phyloP scores from a whole-genome alignment of 257 asterid genomes.

The Vinca minor region DNA sequence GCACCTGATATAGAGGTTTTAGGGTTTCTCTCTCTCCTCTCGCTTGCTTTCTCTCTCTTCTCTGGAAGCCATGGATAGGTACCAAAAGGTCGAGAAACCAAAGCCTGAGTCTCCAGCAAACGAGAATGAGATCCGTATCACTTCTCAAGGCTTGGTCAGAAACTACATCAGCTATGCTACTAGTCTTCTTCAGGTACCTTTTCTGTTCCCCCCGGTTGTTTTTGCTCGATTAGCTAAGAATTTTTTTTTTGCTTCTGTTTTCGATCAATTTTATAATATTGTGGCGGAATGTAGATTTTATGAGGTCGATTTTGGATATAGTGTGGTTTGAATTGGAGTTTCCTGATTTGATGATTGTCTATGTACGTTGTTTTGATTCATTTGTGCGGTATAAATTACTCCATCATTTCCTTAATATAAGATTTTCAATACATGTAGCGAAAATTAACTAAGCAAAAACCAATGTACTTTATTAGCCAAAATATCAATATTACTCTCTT shows the following conservation, averaged over 20 bases:
- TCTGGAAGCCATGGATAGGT: slow-evolving; percentile 71
- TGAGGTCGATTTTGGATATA: not conserved
- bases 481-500: no score
- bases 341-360: not conserved
- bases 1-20: slow-evolving; percentile 8
- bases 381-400: not conserved
- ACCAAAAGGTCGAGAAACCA: slow-evolving; percentile 81
- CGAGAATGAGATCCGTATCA: slow-evolving; percentile 95
- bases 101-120: slow-evolving; percentile 65
- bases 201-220: not conserved
- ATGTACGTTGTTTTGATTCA: not conserved
- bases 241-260: slow-evolving; percentile 15
- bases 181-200: slow-evolving; percentile 63
- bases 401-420: no score
- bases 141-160: slow-evolving; percentile 75
- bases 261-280: not conserved
- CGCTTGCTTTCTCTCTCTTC: no score
- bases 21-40: slow-evolving; percentile 20
- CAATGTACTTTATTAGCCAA: no score
- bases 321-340: not conserved
- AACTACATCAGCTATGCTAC: slow-evolving; percentile 83
- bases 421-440: no score
- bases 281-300: not conserved
- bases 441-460: no score
- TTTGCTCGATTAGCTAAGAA: no score